Evolutionary conservation across 306 rosid genomes (phyloP).

Genomic region (Trifolium fragiferum): DNA sequence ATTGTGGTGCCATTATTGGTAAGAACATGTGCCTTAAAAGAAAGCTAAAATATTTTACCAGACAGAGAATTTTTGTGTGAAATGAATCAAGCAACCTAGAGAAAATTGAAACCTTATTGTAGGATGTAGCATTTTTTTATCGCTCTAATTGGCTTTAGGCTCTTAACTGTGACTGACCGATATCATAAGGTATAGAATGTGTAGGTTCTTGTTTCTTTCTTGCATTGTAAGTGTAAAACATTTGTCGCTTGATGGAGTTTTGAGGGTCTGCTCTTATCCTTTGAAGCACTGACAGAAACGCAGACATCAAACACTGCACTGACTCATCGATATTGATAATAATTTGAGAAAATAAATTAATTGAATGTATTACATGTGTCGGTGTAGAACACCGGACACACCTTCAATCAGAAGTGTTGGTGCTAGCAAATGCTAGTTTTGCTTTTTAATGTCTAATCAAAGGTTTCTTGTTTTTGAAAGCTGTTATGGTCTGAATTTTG

Average conservation of each 20-base stretch:
- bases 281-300: not conserved
- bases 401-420: too few species aligned
- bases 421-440: too few species aligned
- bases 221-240: not conserved
- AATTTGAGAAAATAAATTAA: not conserved
- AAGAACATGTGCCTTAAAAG: constrained; percentile 32
- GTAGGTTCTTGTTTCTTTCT: not conserved
- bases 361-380: not conserved
- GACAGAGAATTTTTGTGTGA: not conserved
- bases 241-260: not conserved
- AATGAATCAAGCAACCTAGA: not conserved
- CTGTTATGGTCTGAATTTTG: not conserved
- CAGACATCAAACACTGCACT: not conserved
- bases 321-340: not conserved
- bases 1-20: constrained; percentile 98
- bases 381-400: not conserved
- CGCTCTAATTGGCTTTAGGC: constrained; percentile 20
- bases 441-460: too few species aligned
- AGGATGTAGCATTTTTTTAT: constrained; percentile 11
- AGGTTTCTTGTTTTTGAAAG: too few species aligned
- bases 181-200: not conserved
- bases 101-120: constrained; percentile 13
- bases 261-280: not conserved
- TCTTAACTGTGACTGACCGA: constrained; percentile 28
- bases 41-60: constrained; percentile 1